Conservation (phyloP, 768 basidiomycete species). For the Neoboletus brunneissimus region DNA sequence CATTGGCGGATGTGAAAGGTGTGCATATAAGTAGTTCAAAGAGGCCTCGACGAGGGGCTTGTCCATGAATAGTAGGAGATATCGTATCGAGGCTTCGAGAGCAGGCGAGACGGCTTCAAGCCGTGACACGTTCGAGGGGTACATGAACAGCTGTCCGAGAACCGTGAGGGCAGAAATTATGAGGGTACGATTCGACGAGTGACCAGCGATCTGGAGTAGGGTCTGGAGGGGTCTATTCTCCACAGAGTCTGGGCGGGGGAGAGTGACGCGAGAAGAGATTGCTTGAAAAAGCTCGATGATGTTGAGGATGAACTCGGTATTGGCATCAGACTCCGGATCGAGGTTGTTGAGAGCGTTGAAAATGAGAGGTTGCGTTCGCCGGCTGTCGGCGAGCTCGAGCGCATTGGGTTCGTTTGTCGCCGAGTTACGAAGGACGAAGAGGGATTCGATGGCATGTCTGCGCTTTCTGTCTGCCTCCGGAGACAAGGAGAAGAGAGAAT, state of each 20-base stretch:
- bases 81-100: conserved; percentile 60
- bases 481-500: conserved; percentile 54
- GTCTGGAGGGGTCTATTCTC: conserved; percentile 52
- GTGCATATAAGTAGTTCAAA: conserved; percentile 71
- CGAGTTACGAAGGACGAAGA: conserved; percentile 85
- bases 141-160: conserved; percentile 60
- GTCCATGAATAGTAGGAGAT: conserved; percentile 72
- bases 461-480: conserved; percentile 52
- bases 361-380: conserved; percentile 63
- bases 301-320: conserved; percentile 70
- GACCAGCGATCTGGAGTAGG: conserved; percentile 52
- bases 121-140: conserved; percentile 54
- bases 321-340: conserved; percentile 57
- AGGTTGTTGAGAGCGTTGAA: conserved; percentile 64
- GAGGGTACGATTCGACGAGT: conserved; percentile 69
- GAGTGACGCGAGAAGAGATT: conserved; percentile 46
- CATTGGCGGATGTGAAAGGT: conserved; percentile 71
- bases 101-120: conserved; percentile 56
- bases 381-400: conserved; percentile 53
- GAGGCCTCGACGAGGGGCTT: conserved; percentile 66
- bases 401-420: conserved; percentile 69
- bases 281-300: conserved; percentile 69
- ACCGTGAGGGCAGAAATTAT: conserved; percentile 63
- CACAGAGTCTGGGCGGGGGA: conserved; percentile 36
- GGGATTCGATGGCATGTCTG: conserved; percentile 79